Evolutionary conservation across 768 basidiomycete genomes (phyloP), one percentile per base, ranked within the genome.

Genomic region (Leucocoprinus leucothites): DNA sequence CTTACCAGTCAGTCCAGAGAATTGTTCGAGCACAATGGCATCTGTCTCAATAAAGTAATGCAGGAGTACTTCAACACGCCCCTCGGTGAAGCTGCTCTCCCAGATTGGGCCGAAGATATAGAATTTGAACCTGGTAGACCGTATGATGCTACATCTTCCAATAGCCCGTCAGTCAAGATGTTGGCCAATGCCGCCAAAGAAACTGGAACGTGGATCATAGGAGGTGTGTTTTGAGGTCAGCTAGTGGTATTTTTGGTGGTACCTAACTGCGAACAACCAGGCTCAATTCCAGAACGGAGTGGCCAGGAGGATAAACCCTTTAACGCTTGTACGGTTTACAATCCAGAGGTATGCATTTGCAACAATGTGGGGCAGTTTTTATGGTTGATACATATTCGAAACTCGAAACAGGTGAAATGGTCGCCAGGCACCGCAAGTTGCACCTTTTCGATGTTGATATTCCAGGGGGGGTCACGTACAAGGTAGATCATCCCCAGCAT

Each of bases 391-490:
- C 48, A 53, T 13, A 44, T 31, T 21, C 28, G 25, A 21, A 47
- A 26, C 19, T 54, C 13, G 9, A n/a, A 14, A 3, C 57, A 92
- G 94, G 95, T 22, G 84, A 91, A 51, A 78, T 98, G 22, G 81
- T 98, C 13, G 88, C 89, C 0, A 83, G 81, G 36, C 94, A 98
- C 71, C 86, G 96, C 51, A 99, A 99, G 70, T 81, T 98, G 1
- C 97, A 99, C 66, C 75, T 99, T 3, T 99, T 98, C 69, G 96
- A 99, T 67, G 98, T 98, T 58, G 94, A 98, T 65, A 96, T 99
- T 49, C 89, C 90, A 0, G 93, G 92, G 14, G 87, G 91, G 66
- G 94, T 96, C 67, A 91, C 70, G 18, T 94, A 94, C 79, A 91
- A 91, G 77, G 93, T 86, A 31, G 31, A 31, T 31, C 11, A n/a